These are phyloP conservation scores for Backusella tarrabulga DNA, from an alignment of 192 early-diverging fungal genomes.

Conservation along the genomic window DNA sequence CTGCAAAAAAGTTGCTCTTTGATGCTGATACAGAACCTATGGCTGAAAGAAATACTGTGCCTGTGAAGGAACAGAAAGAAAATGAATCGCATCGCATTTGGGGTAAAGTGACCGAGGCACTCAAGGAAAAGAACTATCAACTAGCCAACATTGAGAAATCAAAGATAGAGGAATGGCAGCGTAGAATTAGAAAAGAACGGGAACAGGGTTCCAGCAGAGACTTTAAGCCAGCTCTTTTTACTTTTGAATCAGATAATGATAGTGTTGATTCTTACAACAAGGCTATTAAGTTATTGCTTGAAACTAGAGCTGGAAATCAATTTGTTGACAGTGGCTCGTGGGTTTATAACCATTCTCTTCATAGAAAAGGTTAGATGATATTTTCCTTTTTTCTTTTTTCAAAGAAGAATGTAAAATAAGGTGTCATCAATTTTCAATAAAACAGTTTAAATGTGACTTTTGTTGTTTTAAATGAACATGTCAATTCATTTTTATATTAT, in stretches of 20 bases:
- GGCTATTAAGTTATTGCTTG: background rate
- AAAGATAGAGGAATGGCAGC: constrained; percentile 67
- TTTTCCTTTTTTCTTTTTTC: background rate
- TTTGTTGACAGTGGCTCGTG: constrained; percentile 27
- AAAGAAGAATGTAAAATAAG: too few species aligned
- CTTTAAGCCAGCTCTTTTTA: constrained; percentile 30
- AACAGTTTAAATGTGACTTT: too few species aligned
- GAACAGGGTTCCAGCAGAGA: constrained; percentile 43
- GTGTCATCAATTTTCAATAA: too few species aligned
- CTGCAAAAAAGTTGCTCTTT: constrained; percentile 55
- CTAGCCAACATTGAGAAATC: constrained; percentile 66
- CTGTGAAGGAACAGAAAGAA: constrained; percentile 55
- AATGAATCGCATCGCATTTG: constrained; percentile 72
- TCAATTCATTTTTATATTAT: too few species aligned
- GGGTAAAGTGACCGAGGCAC: constrained; percentile 61
- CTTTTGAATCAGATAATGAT: constrained; percentile 19
- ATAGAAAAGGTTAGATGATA: constrained; percentile 1
- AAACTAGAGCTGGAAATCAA: constrained; percentile 11
- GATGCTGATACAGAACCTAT: constrained; percentile 59
- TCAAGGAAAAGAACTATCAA: constrained; percentile 61
- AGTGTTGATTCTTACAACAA: background rate
- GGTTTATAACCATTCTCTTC: constrained; percentile 32
- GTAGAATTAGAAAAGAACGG: constrained; percentile 55
- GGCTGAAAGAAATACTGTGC: constrained; percentile 55
- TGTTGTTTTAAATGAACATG: too few species aligned